phyloP scores from a whole-genome alignment of 176 grass and related monocot genomes.

The Carex myosuroides region DNA sequence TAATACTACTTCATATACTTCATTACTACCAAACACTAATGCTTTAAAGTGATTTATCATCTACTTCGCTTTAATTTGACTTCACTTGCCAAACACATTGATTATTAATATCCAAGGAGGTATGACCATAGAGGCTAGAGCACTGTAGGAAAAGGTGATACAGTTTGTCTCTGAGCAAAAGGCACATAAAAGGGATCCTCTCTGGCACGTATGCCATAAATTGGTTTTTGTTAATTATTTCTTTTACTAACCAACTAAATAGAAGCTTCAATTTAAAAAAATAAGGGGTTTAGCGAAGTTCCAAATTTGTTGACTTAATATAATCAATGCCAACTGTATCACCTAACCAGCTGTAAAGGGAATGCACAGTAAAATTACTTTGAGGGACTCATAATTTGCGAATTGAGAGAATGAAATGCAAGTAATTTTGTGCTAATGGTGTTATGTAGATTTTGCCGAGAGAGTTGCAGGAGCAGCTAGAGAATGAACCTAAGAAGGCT shows the following conservation, averaged over 20 bases:
- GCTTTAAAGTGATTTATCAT: too few relatives aligned
- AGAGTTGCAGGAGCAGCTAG: constrained; percentile 65
- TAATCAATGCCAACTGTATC: not conserved
- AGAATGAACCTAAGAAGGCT: constrained; percentile 82
- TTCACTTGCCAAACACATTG: too few relatives aligned
- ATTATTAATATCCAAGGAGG: not conserved
- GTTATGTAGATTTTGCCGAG: constrained; percentile 69
- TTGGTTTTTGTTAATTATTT: not conserved
- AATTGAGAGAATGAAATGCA: not conserved
- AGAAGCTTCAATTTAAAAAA: not conserved
- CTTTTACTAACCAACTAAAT: not conserved
- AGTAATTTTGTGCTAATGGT: not conserved
- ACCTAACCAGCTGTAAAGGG: not conserved
- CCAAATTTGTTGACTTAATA: not conserved
- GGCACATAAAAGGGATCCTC: not conserved
- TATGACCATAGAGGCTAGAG: not conserved
- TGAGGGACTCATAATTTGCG: not conserved
- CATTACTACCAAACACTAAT: too few relatives aligned
- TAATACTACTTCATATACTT: too few relatives aligned
- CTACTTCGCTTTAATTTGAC: too few relatives aligned
- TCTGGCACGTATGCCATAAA: not conserved
- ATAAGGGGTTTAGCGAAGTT: not conserved
- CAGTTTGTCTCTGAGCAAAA: not conserved
- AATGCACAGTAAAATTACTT: not conserved
- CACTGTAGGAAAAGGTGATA: not conserved